Evolutionary conservation across 192 early-diverging fungal genomes (phyloP).

Genomic region (Umbelopsis vinacea): DNA sequence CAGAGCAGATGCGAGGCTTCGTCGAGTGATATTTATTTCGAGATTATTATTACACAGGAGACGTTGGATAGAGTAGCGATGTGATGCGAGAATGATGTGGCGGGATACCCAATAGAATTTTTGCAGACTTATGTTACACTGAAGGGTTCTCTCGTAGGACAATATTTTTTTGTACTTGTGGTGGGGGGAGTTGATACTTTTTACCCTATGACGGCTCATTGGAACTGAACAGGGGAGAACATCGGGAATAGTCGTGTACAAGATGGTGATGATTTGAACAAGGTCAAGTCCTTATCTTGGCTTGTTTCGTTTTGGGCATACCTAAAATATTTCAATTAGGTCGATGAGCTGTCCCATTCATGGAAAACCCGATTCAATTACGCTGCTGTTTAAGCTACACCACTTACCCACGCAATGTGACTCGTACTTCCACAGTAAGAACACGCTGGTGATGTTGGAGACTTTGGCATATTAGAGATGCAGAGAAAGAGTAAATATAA

Average conservation of each 20-base stretch:
- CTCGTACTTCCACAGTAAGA: slow-evolving; percentile 30
- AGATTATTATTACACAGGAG: slow-evolving; percentile 26
- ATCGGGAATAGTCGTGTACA: background rate
- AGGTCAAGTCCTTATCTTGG: slow-evolving; percentile 26
- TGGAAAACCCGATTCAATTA: background rate
- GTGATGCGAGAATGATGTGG: slow-evolving; percentile 19
- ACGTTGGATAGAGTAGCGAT: slow-evolving; percentile 33
- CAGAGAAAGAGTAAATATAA: background rate
- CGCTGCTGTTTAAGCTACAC: background rate
- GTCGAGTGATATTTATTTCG: slow-evolving; percentile 4
- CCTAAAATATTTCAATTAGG: background rate
- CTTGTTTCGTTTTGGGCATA: slow-evolving; percentile 35
- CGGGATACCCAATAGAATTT: background rate
- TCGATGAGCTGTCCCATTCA: no score
- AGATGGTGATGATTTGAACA: background rate
- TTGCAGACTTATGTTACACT: slow-evolving; percentile 10
- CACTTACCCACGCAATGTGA: slow-evolving; percentile 34
- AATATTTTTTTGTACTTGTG: background rate
- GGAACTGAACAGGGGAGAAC: background rate
- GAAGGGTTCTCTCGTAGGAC: slow-evolving; percentile 3
- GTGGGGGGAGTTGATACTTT: background rate
- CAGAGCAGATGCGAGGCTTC: background rate
- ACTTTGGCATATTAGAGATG: background rate
- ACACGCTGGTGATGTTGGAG: slow-evolving; percentile 21
- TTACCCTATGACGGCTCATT: background rate